A percentile compares a stretch with the other conserved stretches of the same genome.
phyloP scores from a whole-genome alignment of 352 stramenopile species.

The Globisporangium echinulatum region DNA sequence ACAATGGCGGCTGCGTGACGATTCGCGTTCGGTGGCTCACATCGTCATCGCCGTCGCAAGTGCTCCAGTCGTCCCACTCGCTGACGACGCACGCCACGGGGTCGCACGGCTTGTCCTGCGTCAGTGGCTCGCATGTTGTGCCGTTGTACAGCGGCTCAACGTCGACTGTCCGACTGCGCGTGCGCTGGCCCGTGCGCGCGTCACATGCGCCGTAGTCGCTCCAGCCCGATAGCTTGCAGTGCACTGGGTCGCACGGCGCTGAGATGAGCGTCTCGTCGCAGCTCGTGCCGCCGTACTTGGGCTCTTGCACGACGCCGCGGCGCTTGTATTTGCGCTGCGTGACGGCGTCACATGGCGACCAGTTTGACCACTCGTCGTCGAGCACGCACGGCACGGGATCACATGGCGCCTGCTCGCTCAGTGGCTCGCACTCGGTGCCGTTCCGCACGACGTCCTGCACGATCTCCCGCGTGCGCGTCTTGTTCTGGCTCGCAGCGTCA shows the following conservation, averaged over 20 bases:
- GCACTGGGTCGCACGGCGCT: slow-evolving; percentile 35
- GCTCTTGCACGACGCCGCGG: slow-evolving; percentile 18
- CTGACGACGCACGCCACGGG: slow-evolving; percentile 31
- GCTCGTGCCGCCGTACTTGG: slow-evolving; percentile 24
- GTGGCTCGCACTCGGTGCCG: slow-evolving; percentile 21
- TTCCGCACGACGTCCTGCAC: slow-evolving; percentile 22
- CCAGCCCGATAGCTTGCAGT: slow-evolving; percentile 36
- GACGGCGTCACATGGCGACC: slow-evolving; percentile 30
- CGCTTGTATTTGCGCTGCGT: slow-evolving; percentile 33
- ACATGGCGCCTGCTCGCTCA: slow-evolving; percentile 21
- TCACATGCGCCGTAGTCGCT: slow-evolving; percentile 38
- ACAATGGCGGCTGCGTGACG: slow-evolving; percentile 25
- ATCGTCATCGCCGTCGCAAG: slow-evolving; percentile 45
- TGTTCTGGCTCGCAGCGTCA: slow-evolving; percentile 18
- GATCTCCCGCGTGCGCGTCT: slow-evolving; percentile 18
- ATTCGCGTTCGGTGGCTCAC: slow-evolving; percentile 28
- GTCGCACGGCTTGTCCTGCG: slow-evolving; percentile 39
- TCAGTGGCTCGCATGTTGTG: slow-evolving; percentile 21
- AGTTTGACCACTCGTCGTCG: slow-evolving; percentile 26
- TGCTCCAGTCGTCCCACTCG: slow-evolving; percentile 41
- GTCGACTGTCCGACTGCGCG: slow-evolving; percentile 24
- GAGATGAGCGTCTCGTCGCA: slow-evolving; percentile 27
- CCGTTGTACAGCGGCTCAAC: slow-evolving; percentile 33
- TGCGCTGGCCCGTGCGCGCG: slow-evolving; percentile 26
- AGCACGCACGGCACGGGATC: slow-evolving; percentile 14